Base-by-base conservation (phyloP, 768 basidiomycete species). In the Lentinula raphanica region DNA sequence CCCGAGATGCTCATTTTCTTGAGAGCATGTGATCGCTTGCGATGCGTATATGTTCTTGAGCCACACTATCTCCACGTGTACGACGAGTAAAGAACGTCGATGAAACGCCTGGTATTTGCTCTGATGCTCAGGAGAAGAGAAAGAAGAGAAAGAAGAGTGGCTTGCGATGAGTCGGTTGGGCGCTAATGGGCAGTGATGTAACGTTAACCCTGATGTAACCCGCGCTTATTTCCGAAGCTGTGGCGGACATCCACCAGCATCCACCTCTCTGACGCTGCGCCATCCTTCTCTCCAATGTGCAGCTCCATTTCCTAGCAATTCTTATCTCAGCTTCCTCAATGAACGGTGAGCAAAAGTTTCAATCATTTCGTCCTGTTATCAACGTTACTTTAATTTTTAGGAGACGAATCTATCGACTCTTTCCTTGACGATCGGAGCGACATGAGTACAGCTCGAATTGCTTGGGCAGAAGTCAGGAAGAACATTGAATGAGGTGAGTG, bases 391-490 rank as follows among this genome's bases (percentile, higher is more conserved):
- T 49, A 50, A 44, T 29, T 62, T 62, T 31, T 66, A 93, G 92
- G 68, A 87, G 85, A 68, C 82, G 83, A 42, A 89, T 76, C 84
- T 29, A 78, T 86, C 29, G 94, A 97, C 73, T 69, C 76, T 36
- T 81, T 74, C 57, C 69, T 94, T 31, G 90, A 94, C 64, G 88
- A 91, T 66, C 87, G 85, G 50, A 74, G 78, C 38, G 84, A 90
- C 58, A 68, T 82, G 54, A 84, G 72, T 61, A 84, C 86, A 9
- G 76, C 85, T 21, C 79, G 92, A 57, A 79, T 77, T 58, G 92
- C 85, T 21, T 97, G 94, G 94, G 72, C 73, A 19, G 94, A 97
- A 71, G 80, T 94, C 11, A 77, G 90, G 39, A 94, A 96, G 66
- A 93, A 88, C 65, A 73, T 93, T 25, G 92, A 93, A 66, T 76